Base-by-base conservation (phyloP, 2,329 filamentous ascomycete genomes). In the Penicillium freii region DNA sequence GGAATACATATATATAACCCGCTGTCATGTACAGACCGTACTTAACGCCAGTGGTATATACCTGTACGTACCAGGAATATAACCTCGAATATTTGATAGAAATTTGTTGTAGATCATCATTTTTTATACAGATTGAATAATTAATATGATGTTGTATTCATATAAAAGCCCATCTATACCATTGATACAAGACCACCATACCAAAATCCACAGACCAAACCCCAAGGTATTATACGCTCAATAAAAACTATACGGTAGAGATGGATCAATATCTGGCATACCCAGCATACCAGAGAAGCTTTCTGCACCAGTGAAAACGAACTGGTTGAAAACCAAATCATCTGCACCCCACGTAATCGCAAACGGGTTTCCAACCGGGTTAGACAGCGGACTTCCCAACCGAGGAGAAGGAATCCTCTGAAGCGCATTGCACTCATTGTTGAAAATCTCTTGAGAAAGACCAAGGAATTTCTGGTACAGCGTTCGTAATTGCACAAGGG, bases 391-490 rank as follows among this genome's bases (percentile, higher is more conserved):
- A 42, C 29, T 44, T 23, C 43, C 39, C 40, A 43, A 8, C 9
- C 9, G 7, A 10, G 45, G 39, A 3, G 40, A 33, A 17, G 17
- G 6, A 3, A 29, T 34, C 8, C 2, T 27, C 8, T 55, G 39
- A 21, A 45, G 21, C 33, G 31, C n/a, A n/a, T 44, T 43, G 8
- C 47, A 23, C n/a, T 56, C 53, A n/a, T 51, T 25, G n/a, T 42
- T 34, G 29, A 60, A 56, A 27, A 60, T 48, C 15, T 52, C 36
- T 21, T 47, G 49, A 2, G 62, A 61, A 17, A 66, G 56, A 5
- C 54, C 38, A 6, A 64, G 51, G n/a, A 66, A 62, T 11, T 64
- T 53, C 43, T 57, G 49, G 25, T 62, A 61, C 3, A 66, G 56
- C 5, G 38, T 54, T 31, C 62, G 63, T 33, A 66, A 34, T 4